Evolutionary conservation across 2,329 filamentous ascomycete species (phyloP).

Genomic region (Claviceps spartinae): DNA sequence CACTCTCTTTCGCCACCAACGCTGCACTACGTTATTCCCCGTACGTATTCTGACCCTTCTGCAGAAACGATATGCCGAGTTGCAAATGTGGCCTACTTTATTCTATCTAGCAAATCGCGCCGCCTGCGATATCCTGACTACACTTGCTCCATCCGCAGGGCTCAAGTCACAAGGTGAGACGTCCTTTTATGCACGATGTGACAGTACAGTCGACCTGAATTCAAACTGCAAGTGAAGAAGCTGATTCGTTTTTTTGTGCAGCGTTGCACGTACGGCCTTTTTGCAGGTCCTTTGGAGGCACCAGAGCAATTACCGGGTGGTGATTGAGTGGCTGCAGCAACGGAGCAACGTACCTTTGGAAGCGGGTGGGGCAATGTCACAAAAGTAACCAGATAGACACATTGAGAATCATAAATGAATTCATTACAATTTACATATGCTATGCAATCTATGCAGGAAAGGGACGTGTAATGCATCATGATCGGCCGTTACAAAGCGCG

Average conservation of each 20-base stretch:
- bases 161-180: slow-evolving; percentile 47
- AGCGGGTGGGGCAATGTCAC: background rate
- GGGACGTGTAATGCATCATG: too few relatives aligned
- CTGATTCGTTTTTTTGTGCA: slow-evolving; percentile 15
- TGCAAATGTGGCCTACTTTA: slow-evolving; percentile 46
- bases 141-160: slow-evolving; percentile 43
- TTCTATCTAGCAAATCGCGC: slow-evolving; percentile 45
- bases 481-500: too few relatives aligned
- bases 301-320: slow-evolving; percentile 52
- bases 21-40: too few relatives aligned
- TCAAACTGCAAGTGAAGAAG: background rate
- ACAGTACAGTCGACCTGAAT: background rate
- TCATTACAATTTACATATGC: too few relatives aligned
- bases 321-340: slow-evolving; percentile 54
- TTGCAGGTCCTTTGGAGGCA: slow-evolving; percentile 50
- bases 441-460: too few relatives aligned
- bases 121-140: slow-evolving; percentile 35
- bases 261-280: slow-evolving; percentile 61
- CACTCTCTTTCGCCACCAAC: background rate
- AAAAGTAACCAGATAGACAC: background rate
- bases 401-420: background rate
- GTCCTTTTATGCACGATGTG: background rate
- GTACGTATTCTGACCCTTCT: background rate
- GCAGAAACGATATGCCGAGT: slow-evolving; percentile 52
- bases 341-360: slow-evolving; percentile 22